phyloP scores from a whole-genome alignment of 2,329 filamentous ascomycete species.

The Didymella sp. region DNA sequence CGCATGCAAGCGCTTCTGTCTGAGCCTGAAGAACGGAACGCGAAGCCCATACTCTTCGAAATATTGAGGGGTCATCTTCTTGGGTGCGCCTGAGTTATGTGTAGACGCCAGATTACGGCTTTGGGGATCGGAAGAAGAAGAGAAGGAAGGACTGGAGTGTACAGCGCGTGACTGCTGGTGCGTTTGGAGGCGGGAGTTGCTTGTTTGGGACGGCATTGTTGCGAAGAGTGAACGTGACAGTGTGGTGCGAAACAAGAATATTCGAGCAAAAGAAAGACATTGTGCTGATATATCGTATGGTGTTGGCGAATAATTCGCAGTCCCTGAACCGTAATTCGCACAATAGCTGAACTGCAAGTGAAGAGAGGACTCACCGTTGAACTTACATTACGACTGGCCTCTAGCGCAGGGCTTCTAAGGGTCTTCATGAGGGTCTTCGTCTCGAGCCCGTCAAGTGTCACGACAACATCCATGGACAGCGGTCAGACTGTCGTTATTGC shows the following conservation, averaged over 20 bases:
- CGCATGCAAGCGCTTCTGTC: slow-evolving; percentile 21
- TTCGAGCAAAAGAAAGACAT: background rate
- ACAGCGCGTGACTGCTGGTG: background rate
- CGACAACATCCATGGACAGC: background rate
- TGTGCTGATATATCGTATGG: background rate
- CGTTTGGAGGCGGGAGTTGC: background rate
- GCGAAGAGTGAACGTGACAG: background rate
- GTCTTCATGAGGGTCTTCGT: too few species aligned
- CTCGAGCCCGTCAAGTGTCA: too few species aligned
- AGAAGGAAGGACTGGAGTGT: too few species aligned
- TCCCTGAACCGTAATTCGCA: too few species aligned
- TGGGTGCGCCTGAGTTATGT: background rate
- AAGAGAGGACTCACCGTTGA: background rate
- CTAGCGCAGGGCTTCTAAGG: background rate
- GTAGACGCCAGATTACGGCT: background rate
- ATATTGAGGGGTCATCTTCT: background rate
- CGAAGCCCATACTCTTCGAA: slow-evolving; percentile 23
- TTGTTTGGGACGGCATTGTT: slow-evolving; percentile 6
- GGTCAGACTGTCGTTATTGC: background rate
- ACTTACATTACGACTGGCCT: background rate
- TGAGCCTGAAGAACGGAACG: slow-evolving; percentile 18
- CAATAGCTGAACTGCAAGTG: background rate
- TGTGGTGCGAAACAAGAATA: background rate
- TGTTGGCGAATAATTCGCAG: background rate
- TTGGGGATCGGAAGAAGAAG: background rate